Evolutionary conservation across 2,329 filamentous ascomycete genomes (phyloP).

Genomic region (Calycina herbarum): DNA sequence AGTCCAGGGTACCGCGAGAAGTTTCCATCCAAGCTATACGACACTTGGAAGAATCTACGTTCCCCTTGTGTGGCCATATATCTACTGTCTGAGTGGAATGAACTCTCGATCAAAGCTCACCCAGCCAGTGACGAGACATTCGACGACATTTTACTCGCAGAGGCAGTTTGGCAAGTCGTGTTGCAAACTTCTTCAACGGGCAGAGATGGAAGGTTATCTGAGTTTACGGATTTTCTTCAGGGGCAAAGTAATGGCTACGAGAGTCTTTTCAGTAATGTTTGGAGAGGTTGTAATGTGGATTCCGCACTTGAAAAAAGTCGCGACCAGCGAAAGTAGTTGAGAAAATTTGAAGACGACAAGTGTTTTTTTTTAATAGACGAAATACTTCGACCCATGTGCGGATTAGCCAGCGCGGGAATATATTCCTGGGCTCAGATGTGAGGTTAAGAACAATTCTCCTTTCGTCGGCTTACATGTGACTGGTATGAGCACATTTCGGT

Average conservation of each 20-base stretch:
- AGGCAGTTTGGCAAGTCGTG: background rate
- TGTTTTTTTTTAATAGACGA: too few species aligned
- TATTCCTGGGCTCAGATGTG: background rate
- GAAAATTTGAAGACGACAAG: too few species aligned
- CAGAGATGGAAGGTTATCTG: background rate
- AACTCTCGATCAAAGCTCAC: background rate
- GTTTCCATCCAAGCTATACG: background rate
- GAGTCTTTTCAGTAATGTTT: background rate
- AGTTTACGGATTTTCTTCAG: background rate
- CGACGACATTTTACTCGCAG: conserved; percentile 6
- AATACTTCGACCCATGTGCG: too few species aligned
- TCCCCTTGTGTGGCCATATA: background rate
- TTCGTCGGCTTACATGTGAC: background rate
- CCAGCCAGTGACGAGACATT: background rate
- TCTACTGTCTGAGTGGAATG: background rate
- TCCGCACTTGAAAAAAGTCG: background rate
- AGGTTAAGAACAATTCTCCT: background rate
- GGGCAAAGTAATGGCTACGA: background rate
- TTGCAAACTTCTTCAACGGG: background rate
- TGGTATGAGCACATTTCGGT: too few species aligned
- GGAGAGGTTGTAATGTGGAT: background rate
- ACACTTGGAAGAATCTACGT: background rate
- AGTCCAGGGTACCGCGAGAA: background rate
- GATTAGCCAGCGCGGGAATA: background rate
- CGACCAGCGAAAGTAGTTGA: too few species aligned